Conservation (phyloP, 225 moss, liverwort and hornwort species). For the Sphagnum contortum region DNA sequence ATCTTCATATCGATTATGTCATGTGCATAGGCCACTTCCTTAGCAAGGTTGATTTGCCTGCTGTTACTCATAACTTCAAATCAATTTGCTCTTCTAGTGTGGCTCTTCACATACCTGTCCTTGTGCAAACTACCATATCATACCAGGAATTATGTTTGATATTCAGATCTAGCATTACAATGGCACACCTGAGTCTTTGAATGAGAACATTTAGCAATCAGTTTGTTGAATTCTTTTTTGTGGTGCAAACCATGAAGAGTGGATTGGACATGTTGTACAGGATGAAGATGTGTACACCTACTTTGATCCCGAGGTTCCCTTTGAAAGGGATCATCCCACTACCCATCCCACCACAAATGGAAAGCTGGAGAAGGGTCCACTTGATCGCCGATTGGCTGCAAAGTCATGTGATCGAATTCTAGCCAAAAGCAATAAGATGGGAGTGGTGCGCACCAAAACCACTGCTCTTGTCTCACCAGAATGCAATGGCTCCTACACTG, state of each 20-base stretch:
- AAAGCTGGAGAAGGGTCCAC: conserved; percentile 41
- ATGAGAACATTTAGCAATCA: no score
- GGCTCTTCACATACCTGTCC: no score
- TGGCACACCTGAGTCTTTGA: no score
- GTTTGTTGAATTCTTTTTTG: no score
- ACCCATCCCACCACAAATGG: conserved; percentile 21
- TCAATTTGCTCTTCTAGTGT: no score
- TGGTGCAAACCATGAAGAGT: no score
- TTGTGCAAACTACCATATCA: no score
- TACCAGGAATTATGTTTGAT: no score
- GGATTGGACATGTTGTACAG: conserved; percentile 13
- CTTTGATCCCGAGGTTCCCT: conserved; percentile 75
- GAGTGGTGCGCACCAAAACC: conserved; percentile 58
- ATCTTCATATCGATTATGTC: conserved; percentile 75
- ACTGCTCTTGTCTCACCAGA: conserved; percentile 34
- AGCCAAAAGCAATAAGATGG: conserved; percentile 57
- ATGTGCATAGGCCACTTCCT: conserved; percentile 94
- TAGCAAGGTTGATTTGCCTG: conserved; percentile 41
- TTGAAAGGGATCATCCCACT: conserved; percentile 48
- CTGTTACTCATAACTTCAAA: no score
- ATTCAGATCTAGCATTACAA: no score
- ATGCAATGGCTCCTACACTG: conserved; percentile 34
- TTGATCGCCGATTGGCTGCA: conserved; percentile 54
- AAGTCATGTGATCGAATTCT: conserved; percentile 51
- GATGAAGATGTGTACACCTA: conserved; percentile 93